These are phyloP conservation scores for Mollisia scopiformis DNA, from an alignment of 2,329 filamentous ascomycete species.

Conservation along the genomic window DNA sequence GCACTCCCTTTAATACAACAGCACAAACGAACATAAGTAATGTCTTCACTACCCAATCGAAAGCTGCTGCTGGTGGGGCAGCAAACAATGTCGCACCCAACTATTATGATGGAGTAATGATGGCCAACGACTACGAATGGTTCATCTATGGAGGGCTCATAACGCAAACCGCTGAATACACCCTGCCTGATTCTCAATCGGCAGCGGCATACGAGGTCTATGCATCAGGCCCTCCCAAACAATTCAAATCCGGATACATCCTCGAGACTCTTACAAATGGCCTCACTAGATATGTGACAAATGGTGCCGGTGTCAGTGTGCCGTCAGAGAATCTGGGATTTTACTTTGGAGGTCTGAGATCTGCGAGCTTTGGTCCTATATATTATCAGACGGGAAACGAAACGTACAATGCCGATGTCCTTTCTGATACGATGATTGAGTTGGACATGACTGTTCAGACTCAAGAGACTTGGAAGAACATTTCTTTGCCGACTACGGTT, in stretches of 20 bases:
- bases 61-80: conserved; percentile 46
- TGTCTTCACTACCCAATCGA: conserved; percentile 52
- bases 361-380: conserved; percentile 53
- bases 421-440: conserved; percentile 60
- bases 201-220: conserved; percentile 56
- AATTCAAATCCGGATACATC: conserved; percentile 49
- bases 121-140: conserved; percentile 66
- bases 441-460: conserved; percentile 60
- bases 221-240: conserved; percentile 51
- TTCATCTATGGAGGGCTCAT: conserved; percentile 66
- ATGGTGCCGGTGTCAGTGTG: conserved; percentile 64
- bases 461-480: conserved; percentile 58
- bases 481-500: conserved; percentile 51
- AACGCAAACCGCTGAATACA: conserved; percentile 38
- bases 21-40: conserved; percentile 52
- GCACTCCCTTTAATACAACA: conserved; percentile 53
- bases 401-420: conserved; percentile 34
- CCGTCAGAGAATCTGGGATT: conserved; percentile 73
- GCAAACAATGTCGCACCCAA: conserved; percentile 57
- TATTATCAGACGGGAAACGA: conserved; percentile 35
- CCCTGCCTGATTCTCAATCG: conserved; percentile 44
- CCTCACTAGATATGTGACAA: conserved; percentile 65
- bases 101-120: conserved; percentile 64
- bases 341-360: conserved; percentile 69
- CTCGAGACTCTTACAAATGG: conserved; percentile 43